Evolutionary conservation across 2,329 filamentous ascomycete genomes (phyloP).

Genomic region (Malbranchea cinnamomea): DNA sequence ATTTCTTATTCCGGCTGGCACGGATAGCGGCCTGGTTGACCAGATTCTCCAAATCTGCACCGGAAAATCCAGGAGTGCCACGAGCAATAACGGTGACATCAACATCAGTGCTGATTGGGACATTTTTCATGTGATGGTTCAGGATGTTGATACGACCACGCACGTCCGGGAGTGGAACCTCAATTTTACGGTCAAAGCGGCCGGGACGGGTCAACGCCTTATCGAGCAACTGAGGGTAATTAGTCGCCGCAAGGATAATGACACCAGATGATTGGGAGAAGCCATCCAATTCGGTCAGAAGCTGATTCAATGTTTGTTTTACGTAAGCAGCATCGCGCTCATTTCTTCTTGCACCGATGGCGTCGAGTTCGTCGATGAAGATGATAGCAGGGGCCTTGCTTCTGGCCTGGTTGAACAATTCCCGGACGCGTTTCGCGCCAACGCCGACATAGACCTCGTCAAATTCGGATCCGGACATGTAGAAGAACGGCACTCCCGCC

Average conservation of each 20-base stretch:
- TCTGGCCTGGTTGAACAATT: conserved; percentile 73
- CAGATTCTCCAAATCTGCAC: conserved; percentile 90
- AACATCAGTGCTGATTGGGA: conserved; percentile 65
- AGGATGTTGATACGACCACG: conserved; percentile 85
- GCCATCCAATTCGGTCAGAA: conserved; percentile 90
- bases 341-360: conserved; percentile 87
- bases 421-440: conserved; percentile 87
- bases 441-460: conserved; percentile 98
- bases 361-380: conserved; percentile 88
- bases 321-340: conserved; percentile 86
- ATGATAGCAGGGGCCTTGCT: conserved; percentile 81
- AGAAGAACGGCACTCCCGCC: conserved; percentile 96
- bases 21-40: conserved; percentile 92
- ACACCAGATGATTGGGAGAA: conserved; percentile 91
- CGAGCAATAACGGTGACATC: conserved; percentile 73
- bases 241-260: conserved; percentile 91
- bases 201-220: conserved; percentile 89
- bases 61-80: conserved; percentile 81
- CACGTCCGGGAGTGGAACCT: conserved; percentile 80
- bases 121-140: conserved; percentile 83
- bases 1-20: conserved; percentile 74
- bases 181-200: conserved; percentile 86
- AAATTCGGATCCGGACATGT: conserved; percentile 98
- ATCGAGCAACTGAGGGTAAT: conserved; percentile 86
- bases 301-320: conserved; percentile 93